Evolutionary conservation across 2,329 filamentous ascomycete species (phyloP), one percentile per base, ranked within the genome.

Genomic region (Mycocentrospora acerina): DNA sequence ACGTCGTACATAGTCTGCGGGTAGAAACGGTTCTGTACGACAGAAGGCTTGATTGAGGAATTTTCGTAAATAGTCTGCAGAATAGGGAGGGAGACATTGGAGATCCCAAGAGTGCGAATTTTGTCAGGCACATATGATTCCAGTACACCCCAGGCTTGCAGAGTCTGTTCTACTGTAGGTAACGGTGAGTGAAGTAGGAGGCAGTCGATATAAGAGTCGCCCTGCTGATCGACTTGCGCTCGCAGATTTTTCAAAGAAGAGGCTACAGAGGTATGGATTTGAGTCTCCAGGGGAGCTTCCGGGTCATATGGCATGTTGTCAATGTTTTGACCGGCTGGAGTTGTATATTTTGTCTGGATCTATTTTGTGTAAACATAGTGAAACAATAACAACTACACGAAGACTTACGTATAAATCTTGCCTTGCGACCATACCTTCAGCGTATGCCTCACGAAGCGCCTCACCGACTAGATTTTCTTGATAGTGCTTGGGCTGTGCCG

Each of bases 261-360:
- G 29, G 74, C 71, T 26, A 93, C 71, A 0, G 86, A 90, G 26
- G 79, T 71, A 49, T 77, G 75, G 13, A 90, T 78, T 64, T 90
- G 84, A 13, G 83, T 74, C 11, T 72, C 71, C 17, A 90, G 66
- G 2, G 81, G 73, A 9, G 76, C 73, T 2, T 71, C 59, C 1
- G 78, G 64, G 53, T 83, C 73, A 63, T 88, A 88, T 0, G 85
- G 85, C 67, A 82, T 73, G 32, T 80, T 74, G 27, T 67, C 65
- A 15, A 66, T 56, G 55, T 83, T 79, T 61, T 90, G 86, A 16
- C 80, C 82, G 12, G 67, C 66, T 4, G 80, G 64, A 0, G 83
- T 76, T 1, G 85, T 88, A 70, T 85, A 93, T 64, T 91, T 93
- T n/a, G 88, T 90, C 76, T 94, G 88, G 29, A 90, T 73, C 80